Base-by-base conservation (phyloP, 192 early-diverging fungal species). In the Irineochytrium annulatum region DNA sequence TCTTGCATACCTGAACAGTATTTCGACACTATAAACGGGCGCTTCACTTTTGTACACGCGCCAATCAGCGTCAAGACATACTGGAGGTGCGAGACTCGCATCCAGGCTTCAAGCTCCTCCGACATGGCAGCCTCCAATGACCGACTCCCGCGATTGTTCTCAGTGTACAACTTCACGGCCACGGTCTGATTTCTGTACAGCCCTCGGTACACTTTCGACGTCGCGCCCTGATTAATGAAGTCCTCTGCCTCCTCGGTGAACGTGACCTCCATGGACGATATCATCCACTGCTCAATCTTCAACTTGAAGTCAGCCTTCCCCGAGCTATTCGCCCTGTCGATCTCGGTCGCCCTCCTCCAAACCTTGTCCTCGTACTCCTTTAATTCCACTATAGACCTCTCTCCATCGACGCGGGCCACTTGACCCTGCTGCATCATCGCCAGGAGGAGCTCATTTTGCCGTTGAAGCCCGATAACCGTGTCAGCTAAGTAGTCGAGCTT, bases 11-110 rank as follows among this genome's bases (percentile, higher is more conserved):
- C 16, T 20, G 24, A 37, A 30, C 60, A 62, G 34, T 33, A 52
- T 31, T 62, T 51, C 6, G 43, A 48, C 6, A 62, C 60, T 28
- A 62, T 62, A 3, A 48, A 62, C 5, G 60, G 60, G 17, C 53
- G 45, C 3, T 4, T n/a, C 2, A 62, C 60, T 35, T 62, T 62
- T 16, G 60, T 62, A 29, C 60, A 62, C 13, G 34, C 60, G 13
- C 60, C 60, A 37, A 52, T 35, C 24, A 62, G 31, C 6, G 24
- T 19, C 32, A 62, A 26, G 53, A 62, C 43, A 34, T 62, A 52
- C 28, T 46, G 60, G 22, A 52, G 51, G 11, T 51, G 48, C 31
- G 27, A 34, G 0, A 62, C 0, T 16, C 28, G 14, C 45, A 30
- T 51, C 60, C 60, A 62, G 3, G 48, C 32, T 4, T 17, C 22